Conservation (phyloP, 1,139 yeast species). For the Suhomyces yuchorum region DNA sequence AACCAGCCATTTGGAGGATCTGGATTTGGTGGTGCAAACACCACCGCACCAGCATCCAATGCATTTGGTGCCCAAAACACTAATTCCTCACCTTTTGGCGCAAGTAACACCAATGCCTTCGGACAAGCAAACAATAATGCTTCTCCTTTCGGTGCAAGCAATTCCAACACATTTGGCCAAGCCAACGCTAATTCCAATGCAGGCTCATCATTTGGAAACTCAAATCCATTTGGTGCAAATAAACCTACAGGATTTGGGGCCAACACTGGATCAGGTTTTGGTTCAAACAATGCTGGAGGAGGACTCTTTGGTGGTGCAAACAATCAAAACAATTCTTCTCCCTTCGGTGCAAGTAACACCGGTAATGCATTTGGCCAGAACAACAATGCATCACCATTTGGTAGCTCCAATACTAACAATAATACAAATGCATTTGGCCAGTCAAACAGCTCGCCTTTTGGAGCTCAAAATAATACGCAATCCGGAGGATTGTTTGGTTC, state of each 20-base stretch:
- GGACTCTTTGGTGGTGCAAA: slow-evolving; percentile 33
- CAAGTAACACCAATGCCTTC: slow-evolving; percentile 4
- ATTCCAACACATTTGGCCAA: slow-evolving; percentile 19
- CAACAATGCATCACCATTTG: slow-evolving; percentile 16
- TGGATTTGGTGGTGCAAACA: slow-evolving; percentile 21
- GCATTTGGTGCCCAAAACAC: slow-evolving; percentile 22
- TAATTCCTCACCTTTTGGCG: slow-evolving; percentile 22
- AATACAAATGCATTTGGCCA: slow-evolving; percentile 22
- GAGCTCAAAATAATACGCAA: slow-evolving; percentile 12
- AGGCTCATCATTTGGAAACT: slow-evolving; percentile 21
- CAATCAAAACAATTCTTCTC: slow-evolving; percentile 17
- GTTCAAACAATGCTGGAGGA: slow-evolving; percentile 13
- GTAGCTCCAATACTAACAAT: slow-evolving; percentile 16
- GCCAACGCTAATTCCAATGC: slow-evolving; percentile 8
- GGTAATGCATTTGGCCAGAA: slow-evolving; percentile 27
- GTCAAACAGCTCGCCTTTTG: slow-evolving; percentile 18
- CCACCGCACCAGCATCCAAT: slow-evolving; percentile 13
- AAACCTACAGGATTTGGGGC: slow-evolving; percentile 18
- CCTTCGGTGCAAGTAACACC: slow-evolving; percentile 18
- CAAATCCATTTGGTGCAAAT: slow-evolving; percentile 14
- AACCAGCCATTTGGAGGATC: slow-evolving; percentile 19
- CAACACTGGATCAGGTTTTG: slow-evolving; percentile 13
- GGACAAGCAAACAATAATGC: slow-evolving; percentile 10
- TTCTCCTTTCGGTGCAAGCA: slow-evolving; percentile 22
- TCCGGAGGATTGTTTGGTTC: slow-evolving; percentile 29